Conservation (phyloP, 345 rosid genomes). For the Populus euphratica region DNA sequence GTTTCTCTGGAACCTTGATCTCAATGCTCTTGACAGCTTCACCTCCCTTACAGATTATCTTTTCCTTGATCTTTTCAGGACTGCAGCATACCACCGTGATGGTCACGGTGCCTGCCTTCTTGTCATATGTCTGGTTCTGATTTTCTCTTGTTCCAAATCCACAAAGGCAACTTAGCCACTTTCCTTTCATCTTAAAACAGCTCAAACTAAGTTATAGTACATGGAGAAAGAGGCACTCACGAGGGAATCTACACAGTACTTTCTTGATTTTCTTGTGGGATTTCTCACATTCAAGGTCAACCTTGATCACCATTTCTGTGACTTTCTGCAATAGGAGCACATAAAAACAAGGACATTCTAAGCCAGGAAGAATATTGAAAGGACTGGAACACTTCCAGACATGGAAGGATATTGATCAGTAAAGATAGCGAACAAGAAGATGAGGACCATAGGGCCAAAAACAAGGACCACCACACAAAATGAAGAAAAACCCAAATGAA, state of each 20-base stretch:
- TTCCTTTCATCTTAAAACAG: constrained; percentile 1
- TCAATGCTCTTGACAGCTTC: constrained; percentile 55
- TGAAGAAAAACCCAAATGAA: background rate
- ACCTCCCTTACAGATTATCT: constrained; percentile 52
- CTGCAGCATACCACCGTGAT: constrained; percentile 75
- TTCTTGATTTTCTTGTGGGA: constrained; percentile 78
- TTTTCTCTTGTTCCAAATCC: constrained; percentile 45
- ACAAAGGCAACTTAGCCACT: constrained; percentile 15
- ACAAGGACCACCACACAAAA: background rate
- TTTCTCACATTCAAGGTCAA: constrained; percentile 61
- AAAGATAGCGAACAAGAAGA: background rate
- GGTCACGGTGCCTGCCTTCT: constrained; percentile 52
- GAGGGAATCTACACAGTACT: constrained; percentile 60
- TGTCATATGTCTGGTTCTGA: constrained; percentile 53
- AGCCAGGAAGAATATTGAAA: too few species aligned
- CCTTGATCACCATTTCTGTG: constrained; percentile 62
- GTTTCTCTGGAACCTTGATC: constrained; percentile 31
- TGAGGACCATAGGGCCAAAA: background rate
- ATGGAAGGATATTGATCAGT: background rate
- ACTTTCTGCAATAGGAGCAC: constrained; percentile 32
- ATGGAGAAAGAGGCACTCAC: constrained; percentile 40
- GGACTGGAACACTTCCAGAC: background rate
- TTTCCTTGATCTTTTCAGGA: constrained; percentile 65
- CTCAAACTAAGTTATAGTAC: constrained; percentile 20
- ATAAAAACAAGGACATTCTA: background rate